Conservation (phyloP, 139 green algal genomes). For the Axilococcus clingmanii region DNA sequence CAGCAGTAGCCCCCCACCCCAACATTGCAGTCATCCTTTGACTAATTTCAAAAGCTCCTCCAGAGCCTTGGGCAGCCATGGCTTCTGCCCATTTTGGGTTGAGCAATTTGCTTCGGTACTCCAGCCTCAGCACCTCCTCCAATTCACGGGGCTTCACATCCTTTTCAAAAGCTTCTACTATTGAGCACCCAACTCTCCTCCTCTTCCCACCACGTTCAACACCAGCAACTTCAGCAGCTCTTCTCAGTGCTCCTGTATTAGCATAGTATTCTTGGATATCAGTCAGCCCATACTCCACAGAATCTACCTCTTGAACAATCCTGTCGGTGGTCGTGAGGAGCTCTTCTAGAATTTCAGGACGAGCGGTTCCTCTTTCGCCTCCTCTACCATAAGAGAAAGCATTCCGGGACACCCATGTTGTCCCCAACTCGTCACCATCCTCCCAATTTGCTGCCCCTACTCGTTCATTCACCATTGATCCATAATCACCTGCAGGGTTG, state of each 20-base stretch:
- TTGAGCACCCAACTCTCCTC: constrained; percentile 48
- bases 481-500: constrained; percentile 92
- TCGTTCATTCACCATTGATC: constrained; percentile 97
- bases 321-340: constrained; percentile 77
- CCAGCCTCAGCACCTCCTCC: constrained; percentile 81
- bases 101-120: constrained; percentile 95
- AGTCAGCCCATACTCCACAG: constrained; percentile 96
- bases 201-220: neutral
- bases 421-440: constrained; percentile 77
- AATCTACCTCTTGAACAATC: constrained; percentile 85
- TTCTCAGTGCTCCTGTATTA: constrained; percentile 70
- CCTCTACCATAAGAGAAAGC: constrained; percentile 87
- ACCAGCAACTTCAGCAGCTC: constrained; percentile 62
- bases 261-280: constrained; percentile 56
- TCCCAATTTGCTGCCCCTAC: constrained; percentile 75
- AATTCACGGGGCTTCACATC: constrained; percentile 65
- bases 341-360: constrained; percentile 63
- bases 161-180: constrained; percentile 83
- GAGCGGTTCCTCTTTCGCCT: constrained; percentile 54
- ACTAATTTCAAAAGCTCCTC: constrained; percentile 91
- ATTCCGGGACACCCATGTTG: constrained; percentile 92
- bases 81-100: constrained; percentile 92
- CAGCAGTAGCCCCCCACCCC: constrained; percentile 86
- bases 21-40: constrained; percentile 89
- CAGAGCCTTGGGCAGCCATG: constrained; percentile 83